Base-by-base conservation (phyloP, 495 filamentous ascomycete species). In the Clohesyomyces aquaticus region DNA sequence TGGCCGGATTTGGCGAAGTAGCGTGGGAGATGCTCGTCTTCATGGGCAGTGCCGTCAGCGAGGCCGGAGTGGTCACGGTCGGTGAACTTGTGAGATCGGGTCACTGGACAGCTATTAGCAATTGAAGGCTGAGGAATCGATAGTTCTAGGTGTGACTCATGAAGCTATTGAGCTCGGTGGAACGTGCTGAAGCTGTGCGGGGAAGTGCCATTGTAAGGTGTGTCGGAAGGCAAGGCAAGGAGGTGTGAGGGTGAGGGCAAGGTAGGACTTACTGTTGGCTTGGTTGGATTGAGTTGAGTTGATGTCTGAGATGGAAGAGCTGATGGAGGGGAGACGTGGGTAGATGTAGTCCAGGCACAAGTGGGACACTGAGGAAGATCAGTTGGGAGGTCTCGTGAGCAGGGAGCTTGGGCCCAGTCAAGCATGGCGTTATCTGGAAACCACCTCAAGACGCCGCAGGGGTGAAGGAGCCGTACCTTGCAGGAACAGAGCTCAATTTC, bases 1-100 rank as follows among this genome's bases (percentile, higher is more conserved):
- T 87, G 89, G 66, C 93, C 94, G 29, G 84, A 77, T 82, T 96
- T 97, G 72, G 83, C 91, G 73, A 98, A 98, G 83, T 86, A 97
- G 68, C 91, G 90, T 69, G 94, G 93, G 25, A 96, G 76, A 63
- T 88, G 83, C 35, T 93, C 88, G 66, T 88, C 83, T 43, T 83
- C 76, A 16, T 77, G 72, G 49, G 84, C 84, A 41, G 84, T 84
- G 69, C 86, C 89, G 65, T 85, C 80, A 61, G 82, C 80, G 61
- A 88, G 79, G 65, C 80, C 85, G 61, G 83, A 80, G 77, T 96
- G 90, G 74, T 93, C 89, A 77, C 91, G 90, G 76, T 95, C 92
- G 77, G 88, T 92, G 76, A 78, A 80, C 80, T 98, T 98, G 82
- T 95, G 89, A 51, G 94, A 91, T 69, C 91, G 93, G 78, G 93